Evolutionary conservation across 1,284 basidiomycete species (phyloP).

Genomic region (Uromyces viciae-fabae): DNA sequence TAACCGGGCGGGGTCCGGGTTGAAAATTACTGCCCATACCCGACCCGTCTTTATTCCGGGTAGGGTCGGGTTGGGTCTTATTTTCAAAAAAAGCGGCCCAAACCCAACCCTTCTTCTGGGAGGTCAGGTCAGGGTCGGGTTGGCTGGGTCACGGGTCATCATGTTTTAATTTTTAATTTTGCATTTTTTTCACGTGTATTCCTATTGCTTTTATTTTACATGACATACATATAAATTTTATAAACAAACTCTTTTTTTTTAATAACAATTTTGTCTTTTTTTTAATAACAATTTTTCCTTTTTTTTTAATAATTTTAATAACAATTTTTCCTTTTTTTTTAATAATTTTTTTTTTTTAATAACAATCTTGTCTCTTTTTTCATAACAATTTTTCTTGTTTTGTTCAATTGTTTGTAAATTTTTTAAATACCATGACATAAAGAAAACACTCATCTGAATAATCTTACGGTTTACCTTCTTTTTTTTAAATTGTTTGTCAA

Average conservation of each 20-base stretch:
- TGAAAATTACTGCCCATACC: no score
- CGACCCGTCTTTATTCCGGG: background rate
- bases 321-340: no score
- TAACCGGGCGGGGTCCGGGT: no score
- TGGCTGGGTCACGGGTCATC: background rate
- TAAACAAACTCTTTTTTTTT: background rate
- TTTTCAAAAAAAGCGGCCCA: background rate
- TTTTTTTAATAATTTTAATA: background rate
- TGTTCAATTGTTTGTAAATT: background rate
- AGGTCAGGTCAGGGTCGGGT: no score
- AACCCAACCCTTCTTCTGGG: background rate
- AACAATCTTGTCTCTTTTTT: no score
- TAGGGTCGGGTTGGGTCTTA: background rate
- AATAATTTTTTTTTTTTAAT: no score
- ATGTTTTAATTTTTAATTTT: background rate
- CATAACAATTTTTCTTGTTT: no score
- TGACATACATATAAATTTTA: no score
- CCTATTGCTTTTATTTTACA: no score
- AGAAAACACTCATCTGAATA: background rate
- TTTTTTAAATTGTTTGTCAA: background rate
- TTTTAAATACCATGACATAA: background rate
- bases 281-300: no score
- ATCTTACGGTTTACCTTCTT: background rate
- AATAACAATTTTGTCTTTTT: background rate
- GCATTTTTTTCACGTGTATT: no score